Base-by-base conservation (phyloP, 208 protist species). In the Leishmania tarentolae region DNA sequence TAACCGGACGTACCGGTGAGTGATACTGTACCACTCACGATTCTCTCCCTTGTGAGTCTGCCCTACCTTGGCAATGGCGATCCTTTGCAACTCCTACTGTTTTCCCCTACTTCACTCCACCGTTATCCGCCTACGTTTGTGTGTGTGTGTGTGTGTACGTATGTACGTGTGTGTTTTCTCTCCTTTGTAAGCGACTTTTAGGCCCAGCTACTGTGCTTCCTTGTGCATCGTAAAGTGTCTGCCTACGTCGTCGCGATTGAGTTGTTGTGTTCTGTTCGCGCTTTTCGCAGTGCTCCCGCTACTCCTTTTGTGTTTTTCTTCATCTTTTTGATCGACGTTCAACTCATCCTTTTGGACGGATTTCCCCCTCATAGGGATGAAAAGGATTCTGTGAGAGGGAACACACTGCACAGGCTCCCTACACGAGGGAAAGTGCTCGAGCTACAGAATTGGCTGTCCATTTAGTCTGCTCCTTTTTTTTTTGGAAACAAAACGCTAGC, bases 191-290 rank as follows among this genome's bases (percentile, higher is more conserved):
- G 24, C 73, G 47, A 50, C 19, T 8, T 44, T 31, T 63, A 70
- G 35, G 42, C 35, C 9, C 8, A 37, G 35, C 72, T 42, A n/a
- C 72, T 76, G 11, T 53, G 70, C 78, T 81, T 81, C 80, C 70
- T 78, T 63, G 70, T 72, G 13, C 52, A 17, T 37, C 74, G 42
- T 61, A 57, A 3, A 42, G 75, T 57, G 28, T 37, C 7, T 52
- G 11, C 37, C 69, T 28, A 24, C 31, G 28, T 56, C 28, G 24
- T 74, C 31, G 42, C 13, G 37, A 74, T 47, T 3, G 21, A 21
- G 4, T 44, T 71, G 69, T 35, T 73, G 37, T 82, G 65, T 76
- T 71, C 70, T n/a, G n/a, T n/a, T n/a, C n/a, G n/a, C 40, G 50
- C 47, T 17, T 44, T 19, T 78, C 21, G 50, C 44, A 74, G 76